phyloP scores from a whole-genome alignment of 2,329 filamentous ascomycete species.

The Stagonosporopsis cucurbitacearum region DNA sequence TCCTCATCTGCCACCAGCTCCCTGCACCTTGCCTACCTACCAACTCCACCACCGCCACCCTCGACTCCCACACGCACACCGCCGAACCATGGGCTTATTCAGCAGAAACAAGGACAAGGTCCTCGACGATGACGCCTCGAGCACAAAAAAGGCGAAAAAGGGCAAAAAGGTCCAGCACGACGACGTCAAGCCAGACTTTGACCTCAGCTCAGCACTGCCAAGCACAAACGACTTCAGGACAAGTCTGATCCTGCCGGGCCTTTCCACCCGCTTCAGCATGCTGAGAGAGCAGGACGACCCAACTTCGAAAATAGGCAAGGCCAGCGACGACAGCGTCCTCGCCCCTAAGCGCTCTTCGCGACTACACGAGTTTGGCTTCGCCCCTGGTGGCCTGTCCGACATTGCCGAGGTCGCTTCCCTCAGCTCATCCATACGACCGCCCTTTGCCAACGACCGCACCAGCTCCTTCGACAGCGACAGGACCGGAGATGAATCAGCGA shows the following conservation, averaged over 20 bases:
- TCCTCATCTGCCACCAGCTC: background rate
- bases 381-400: slow-evolving; percentile 69
- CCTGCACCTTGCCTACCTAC: slow-evolving; percentile 1
- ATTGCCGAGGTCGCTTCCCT: slow-evolving; percentile 92
- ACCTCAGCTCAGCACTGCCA: slow-evolving; percentile 77
- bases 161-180: slow-evolving; percentile 59
- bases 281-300: slow-evolving; percentile 93
- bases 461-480: slow-evolving; percentile 69
- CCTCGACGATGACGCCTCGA: slow-evolving; percentile 41
- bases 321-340: slow-evolving; percentile 92
- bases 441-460: slow-evolving; percentile 65
- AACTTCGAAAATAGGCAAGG: slow-evolving; percentile 86
- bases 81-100: slow-evolving; percentile 76
- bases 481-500: slow-evolving; percentile 73
- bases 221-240: slow-evolving; percentile 90
- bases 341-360: slow-evolving; percentile 82
- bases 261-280: slow-evolving; percentile 97
- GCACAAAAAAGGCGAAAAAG: slow-evolving; percentile 51
- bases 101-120: slow-evolving; percentile 67
- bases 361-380: slow-evolving; percentile 73
- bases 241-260: slow-evolving; percentile 91
- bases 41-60: slow-evolving; percentile 16
- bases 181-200: slow-evolving; percentile 69
- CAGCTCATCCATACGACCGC: slow-evolving; percentile 58
- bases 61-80: background rate